Base-by-base conservation (phyloP, 2,329 filamentous ascomycete genomes). In the Immersiporthe knoxdaviesiana region DNA sequence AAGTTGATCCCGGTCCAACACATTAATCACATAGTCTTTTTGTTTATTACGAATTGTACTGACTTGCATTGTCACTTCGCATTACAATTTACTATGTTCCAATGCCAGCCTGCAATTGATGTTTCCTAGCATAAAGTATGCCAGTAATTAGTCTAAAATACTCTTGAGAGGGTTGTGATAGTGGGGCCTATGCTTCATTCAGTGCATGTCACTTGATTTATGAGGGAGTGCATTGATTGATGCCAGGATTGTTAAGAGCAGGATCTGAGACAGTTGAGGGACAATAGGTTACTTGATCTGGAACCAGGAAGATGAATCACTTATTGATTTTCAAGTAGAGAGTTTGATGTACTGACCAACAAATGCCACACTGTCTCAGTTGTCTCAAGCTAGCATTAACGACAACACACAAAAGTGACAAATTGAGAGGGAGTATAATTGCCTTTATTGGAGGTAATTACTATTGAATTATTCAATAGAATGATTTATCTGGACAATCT, bases 1-100 rank as follows among this genome's bases (percentile, higher is more conserved):
- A 35, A 59, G 32, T 14, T 32, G 32, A 59, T 35, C 21, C 56
- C 18, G 21, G 7, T 37, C 56, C 35, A n/a, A n/a, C n/a, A 37
- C 56, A 59, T 56, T n/a, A n/a, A 11, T 27, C 35, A 59, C 32
- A 59, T 59, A 59, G 56, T 37, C 32, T 59, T 32, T 10, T 37
- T 59, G 18, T 59, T 37, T 37, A 32, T 37, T 59, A 18, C 56
- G 18, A 59, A 37, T 24, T 59, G 56, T 59, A 59, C n/a, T n/a
- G n/a, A n/a, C 16, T 59, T 59, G 56, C 56, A 59, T 59, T 32
- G 11, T 32, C 21, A 14, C 56, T 59, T 21, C 8, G 8, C 35
- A 35, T 8, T 14, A 35, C 18, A 37, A 18, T 59, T 18, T n/a
- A 10, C 32, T n/a, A 10, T 18, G n/a, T 37, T 12, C 24, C 7